Evolutionary conservation across 2,329 filamentous ascomycete genomes (phyloP).

Genomic region (Fusarium denticulatum): DNA sequence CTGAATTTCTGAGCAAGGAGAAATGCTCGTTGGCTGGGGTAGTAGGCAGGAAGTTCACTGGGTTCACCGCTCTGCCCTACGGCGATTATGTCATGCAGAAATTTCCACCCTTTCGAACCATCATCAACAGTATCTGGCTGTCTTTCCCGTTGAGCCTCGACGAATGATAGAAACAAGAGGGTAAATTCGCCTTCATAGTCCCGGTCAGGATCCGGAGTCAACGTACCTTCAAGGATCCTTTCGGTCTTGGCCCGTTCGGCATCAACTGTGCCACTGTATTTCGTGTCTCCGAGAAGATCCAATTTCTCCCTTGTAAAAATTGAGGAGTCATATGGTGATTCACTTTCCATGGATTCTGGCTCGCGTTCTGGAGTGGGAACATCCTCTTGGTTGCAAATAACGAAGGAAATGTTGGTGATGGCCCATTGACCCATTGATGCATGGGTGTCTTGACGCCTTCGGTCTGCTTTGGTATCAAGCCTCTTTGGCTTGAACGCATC

Average conservation of each 20-base stretch:
- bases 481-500: not conserved
- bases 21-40: slow-evolving; percentile 18
- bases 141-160: not conserved
- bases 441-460: not conserved
- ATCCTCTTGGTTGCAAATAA: not conserved
- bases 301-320: not conserved
- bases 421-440: not conserved
- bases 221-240: slow-evolving; percentile 21
- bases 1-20: not conserved
- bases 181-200: slow-evolving; percentile 7
- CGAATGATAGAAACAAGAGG: not conserved
- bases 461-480: not conserved
- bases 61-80: not conserved
- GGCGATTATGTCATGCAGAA: slow-evolving; percentile 17
- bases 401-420: not conserved
- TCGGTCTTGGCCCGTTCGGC: slow-evolving; percentile 3
- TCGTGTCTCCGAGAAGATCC: not conserved
- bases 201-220: not conserved
- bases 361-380: not conserved
- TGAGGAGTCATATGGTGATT: not conserved
- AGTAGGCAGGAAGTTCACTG: not conserved
- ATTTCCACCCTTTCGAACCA: slow-evolving; percentile 16
- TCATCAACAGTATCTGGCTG: not conserved
- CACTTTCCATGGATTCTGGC: not conserved
- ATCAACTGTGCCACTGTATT: not conserved